Conservation (phyloP, 495 filamentous ascomycete species). For the Neurospora sp. region DNA sequence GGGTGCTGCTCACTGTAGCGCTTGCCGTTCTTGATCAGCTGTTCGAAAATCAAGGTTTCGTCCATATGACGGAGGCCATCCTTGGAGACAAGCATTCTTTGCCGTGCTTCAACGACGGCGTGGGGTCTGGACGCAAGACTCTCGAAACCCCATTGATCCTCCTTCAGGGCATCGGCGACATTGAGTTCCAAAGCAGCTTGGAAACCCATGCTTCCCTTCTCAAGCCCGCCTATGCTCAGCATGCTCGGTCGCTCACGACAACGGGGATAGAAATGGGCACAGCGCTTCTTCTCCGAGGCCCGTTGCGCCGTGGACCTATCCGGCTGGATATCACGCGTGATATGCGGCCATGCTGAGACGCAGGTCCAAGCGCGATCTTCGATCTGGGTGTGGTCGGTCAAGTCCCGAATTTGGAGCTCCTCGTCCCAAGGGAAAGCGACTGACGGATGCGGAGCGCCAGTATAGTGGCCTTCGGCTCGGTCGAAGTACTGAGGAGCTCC, state of each 20-base stretch:
- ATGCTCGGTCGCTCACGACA: slow-evolving; percentile 59
- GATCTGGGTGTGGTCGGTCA: slow-evolving; percentile 52
- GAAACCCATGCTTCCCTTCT: slow-evolving; percentile 67
- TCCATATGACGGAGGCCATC: slow-evolving; percentile 41
- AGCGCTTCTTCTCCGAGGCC: slow-evolving; percentile 28
- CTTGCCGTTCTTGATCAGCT: slow-evolving; percentile 37
- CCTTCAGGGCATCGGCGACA: slow-evolving; percentile 50
- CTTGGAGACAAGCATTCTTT: slow-evolving; percentile 37
- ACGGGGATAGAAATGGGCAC: slow-evolving; percentile 47
- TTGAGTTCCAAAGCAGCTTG: slow-evolving; percentile 60
- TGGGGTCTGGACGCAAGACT: slow-evolving; percentile 30
- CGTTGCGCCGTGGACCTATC: slow-evolving; percentile 27
- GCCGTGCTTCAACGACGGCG: slow-evolving; percentile 36
- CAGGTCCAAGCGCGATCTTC: slow-evolving; percentile 45
- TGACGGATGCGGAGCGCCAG: slow-evolving; percentile 48
- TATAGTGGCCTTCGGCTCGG: slow-evolving; percentile 42
- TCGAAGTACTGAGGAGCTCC: slow-evolving; percentile 68
- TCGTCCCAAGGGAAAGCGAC: slow-evolving; percentile 65
- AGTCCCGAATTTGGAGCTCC: slow-evolving; percentile 47
- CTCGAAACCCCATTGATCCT: slow-evolving; percentile 40
- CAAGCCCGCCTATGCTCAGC: slow-evolving; percentile 61
- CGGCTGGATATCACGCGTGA: slow-evolving; percentile 32
- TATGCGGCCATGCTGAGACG: slow-evolving; percentile 41
- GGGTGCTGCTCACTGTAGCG: slow-evolving; percentile 32
- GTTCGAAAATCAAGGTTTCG: slow-evolving; percentile 41